Evolutionary conservation across 495 filamentous ascomycete species (phyloP).

Genomic region (Neurospora sp.): DNA sequence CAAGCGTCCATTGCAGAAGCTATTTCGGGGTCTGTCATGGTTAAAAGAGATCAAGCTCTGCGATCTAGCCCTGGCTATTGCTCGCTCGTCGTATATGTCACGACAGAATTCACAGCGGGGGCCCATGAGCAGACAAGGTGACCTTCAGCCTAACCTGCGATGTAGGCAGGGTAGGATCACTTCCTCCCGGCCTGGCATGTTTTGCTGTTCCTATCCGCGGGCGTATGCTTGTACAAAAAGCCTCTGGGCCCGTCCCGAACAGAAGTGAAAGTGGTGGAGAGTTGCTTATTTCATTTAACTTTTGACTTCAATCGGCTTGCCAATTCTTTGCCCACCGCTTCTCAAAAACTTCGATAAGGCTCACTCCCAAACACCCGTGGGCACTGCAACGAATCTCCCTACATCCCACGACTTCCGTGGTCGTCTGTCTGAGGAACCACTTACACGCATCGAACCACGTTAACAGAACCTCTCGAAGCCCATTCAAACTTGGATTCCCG

Average conservation of each 20-base stretch:
- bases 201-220: neutral
- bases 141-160: neutral
- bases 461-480: neutral
- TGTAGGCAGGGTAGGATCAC: neutral
- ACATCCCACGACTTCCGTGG: neutral
- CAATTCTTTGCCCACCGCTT: neutral
- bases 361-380: neutral
- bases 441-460: neutral
- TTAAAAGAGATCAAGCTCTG: neutral
- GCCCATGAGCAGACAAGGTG: neutral
- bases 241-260: neutral
- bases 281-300: neutral
- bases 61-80: neutral
- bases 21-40: neutral
- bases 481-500: neutral
- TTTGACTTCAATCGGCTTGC: neutral
- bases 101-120: neutral
- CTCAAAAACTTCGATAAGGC: neutral
- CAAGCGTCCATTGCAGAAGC: neutral
- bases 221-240: neutral
- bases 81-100: neutral
- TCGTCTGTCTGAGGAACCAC: neutral
- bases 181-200: neutral
- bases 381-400: neutral
- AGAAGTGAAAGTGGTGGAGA: neutral